Percentiles rank a stretch among this genome's conserved stretches.
Evolutionary conservation across 768 basidiomycete species (phyloP).

Genomic region (Filobasidium wieringae): DNA sequence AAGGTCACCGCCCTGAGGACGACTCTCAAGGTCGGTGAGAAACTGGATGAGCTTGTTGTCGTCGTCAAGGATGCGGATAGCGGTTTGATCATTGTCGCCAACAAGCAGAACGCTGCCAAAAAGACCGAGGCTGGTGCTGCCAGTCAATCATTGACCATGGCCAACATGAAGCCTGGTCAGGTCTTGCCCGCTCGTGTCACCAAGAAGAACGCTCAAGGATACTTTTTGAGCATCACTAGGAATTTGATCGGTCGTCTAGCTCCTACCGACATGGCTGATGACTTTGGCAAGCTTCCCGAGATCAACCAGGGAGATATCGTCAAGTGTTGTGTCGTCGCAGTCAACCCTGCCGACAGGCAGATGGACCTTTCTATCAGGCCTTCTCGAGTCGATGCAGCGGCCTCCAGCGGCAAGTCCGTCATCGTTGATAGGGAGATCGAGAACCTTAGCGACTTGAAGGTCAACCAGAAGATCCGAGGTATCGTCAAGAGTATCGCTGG

Average conservation of each 20-base stretch:
- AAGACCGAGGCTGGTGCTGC: conserved; percentile 20
- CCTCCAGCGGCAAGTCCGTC: conserved; percentile 33
- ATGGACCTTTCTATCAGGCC: conserved; percentile 68
- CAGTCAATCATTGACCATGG: conserved; percentile 36
- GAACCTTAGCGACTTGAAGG: conserved; percentile 51
- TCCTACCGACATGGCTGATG: conserved; percentile 68
- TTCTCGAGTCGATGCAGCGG: conserved; percentile 55
- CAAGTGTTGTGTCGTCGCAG: conserved; percentile 56
- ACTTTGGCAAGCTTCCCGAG: conserved; percentile 49
- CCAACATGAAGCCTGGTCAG: conserved; percentile 57
- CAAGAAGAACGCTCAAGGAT: conserved; percentile 58
- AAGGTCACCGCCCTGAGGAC: conserved; percentile 55
- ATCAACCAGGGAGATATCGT: conserved; percentile 47
- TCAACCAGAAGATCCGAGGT: conserved; percentile 67
- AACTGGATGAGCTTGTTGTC: conserved; percentile 67
- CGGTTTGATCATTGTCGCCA: conserved; percentile 56
- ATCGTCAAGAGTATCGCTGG: conserved; percentile 74
- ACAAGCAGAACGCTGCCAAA: conserved; percentile 15
- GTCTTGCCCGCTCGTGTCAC: conserved; percentile 68
- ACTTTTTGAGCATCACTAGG: conserved; percentile 61
- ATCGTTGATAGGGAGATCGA: conserved; percentile 60
- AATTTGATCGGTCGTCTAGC: conserved; percentile 65
- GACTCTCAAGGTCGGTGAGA: conserved; percentile 56
- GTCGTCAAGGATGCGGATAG: conserved; percentile 78
- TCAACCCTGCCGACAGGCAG: conserved; percentile 56